Evolutionary conservation across 129 eudicot genomes (phyloP).

Genomic region (Flaveria robusta): DNA sequence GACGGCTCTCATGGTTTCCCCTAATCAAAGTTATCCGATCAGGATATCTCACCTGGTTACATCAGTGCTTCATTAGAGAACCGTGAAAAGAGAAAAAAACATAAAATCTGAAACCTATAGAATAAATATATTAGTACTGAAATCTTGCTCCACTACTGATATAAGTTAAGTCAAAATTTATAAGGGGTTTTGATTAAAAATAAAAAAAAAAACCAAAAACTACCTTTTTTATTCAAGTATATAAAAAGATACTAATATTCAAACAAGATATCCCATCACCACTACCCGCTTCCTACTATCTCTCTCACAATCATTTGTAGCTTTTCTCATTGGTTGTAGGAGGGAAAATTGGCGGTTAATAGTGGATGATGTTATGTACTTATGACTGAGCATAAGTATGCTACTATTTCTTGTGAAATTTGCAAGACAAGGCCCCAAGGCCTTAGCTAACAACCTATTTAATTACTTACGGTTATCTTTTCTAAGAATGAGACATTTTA

Average conservation of each 20-base stretch:
- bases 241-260: background rate
- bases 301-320: background rate
- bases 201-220: background rate
- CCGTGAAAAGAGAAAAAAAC: constrained; percentile 21
- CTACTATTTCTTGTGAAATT: background rate
- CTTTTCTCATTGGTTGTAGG: background rate
- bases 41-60: constrained; percentile 86
- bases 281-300: background rate
- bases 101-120: background rate
- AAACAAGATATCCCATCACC: background rate
- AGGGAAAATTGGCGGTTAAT: background rate
- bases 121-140: background rate
- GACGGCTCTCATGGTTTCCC: constrained; percentile 99
- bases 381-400: background rate
- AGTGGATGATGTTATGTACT: background rate
- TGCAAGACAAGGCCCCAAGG: background rate
- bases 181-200: background rate
- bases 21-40: constrained; percentile 94
- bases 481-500: too few relatives aligned
- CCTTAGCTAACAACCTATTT: background rate
- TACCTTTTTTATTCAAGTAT: background rate
- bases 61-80: constrained; percentile 33
- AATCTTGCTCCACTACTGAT: background rate
- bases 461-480: too few relatives aligned
- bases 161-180: background rate